Evolutionary conservation across 805 yeast species (phyloP).

Genomic region (Saccharomycopsis schoenii): DNA sequence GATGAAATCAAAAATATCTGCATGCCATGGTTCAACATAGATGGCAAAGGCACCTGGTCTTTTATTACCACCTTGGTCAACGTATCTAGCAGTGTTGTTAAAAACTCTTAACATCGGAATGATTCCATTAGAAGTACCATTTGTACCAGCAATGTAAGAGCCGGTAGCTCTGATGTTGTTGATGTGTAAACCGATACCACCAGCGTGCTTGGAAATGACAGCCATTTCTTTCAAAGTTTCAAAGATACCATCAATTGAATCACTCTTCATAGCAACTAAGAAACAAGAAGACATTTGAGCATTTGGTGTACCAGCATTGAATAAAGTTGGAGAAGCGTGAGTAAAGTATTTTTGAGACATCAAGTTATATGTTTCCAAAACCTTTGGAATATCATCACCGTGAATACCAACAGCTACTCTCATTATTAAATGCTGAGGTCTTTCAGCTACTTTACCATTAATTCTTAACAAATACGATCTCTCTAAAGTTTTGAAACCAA

Average conservation of each 20-base stretch:
- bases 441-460: slow-evolving; percentile 64
- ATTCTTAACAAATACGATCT: slow-evolving; percentile 70
- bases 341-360: slow-evolving; percentile 85
- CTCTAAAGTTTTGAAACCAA: slow-evolving; percentile 88
- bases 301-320: slow-evolving; percentile 83
- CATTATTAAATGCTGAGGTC: slow-evolving; percentile 85
- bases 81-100: slow-evolving; percentile 93
- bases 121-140: slow-evolving; percentile 86
- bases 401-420: slow-evolving; percentile 92
- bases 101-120: slow-evolving; percentile 95
- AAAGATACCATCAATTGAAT: slow-evolving; percentile 91
- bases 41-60: slow-evolving; percentile 96
- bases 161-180: slow-evolving; percentile 84
- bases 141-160: slow-evolving; percentile 81
- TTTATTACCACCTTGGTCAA: slow-evolving; percentile 97
- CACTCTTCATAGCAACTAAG: slow-evolving; percentile 83
- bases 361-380: slow-evolving; percentile 70
- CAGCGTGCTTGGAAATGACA: slow-evolving; percentile 85
- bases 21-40: slow-evolving; percentile 95
- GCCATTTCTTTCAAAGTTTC: slow-evolving; percentile 85
- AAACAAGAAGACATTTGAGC: slow-evolving; percentile 90
- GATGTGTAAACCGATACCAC: slow-evolving; percentile 88
- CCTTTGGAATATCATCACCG: slow-evolving; percentile 52
- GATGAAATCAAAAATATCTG: slow-evolving; percentile 77
- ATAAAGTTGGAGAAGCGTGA: slow-evolving; percentile 92